Percentiles rank a stretch among this genome's conserved stretches.
These are phyloP conservation scores for Hansenula lynferdii DNA, from an alignment of 1,139 yeast species.

Conservation along the genomic window DNA sequence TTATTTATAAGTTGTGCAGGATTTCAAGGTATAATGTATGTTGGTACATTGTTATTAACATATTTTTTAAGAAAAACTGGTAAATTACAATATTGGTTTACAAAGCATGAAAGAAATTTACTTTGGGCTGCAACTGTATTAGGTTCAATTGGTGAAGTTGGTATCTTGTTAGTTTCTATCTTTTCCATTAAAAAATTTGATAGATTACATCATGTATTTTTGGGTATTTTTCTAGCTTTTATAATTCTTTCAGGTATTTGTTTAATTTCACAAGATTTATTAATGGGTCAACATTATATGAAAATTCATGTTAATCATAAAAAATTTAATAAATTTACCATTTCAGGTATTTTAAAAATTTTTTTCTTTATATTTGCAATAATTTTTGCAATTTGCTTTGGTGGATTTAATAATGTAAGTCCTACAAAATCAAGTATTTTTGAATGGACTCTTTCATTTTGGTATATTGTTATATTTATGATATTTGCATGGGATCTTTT, in stretches of 20 bases:
- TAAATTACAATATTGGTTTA: constrained; percentile 32
- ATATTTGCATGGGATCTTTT: constrained; percentile 67
- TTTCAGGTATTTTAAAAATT: constrained; percentile 49
- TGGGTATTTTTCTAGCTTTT: constrained; percentile 67
- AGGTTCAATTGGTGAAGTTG: constrained; percentile 68
- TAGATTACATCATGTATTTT: constrained; percentile 64
- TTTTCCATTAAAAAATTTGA: constrained; percentile 62
- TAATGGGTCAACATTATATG: constrained; percentile 54
- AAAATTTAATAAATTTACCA: constrained; percentile 37
- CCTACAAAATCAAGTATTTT: constrained; percentile 47
- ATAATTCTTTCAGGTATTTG: constrained; percentile 61
- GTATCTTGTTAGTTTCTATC: constrained; percentile 69
- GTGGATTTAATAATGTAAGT: constrained; percentile 37
- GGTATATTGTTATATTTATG: constrained; percentile 70
- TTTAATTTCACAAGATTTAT: constrained; percentile 53
- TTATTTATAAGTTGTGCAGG: constrained; percentile 77
- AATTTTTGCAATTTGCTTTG: constrained; percentile 68
- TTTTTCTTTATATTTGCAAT: constrained; percentile 70
- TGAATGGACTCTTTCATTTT: constrained; percentile 83
- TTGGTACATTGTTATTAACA: constrained; percentile 43
- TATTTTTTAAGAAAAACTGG: constrained; percentile 21
- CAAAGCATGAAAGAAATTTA: constrained; percentile 29
- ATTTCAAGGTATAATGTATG: constrained; percentile 73
- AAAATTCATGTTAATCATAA: constrained; percentile 21
- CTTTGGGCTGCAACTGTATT: constrained; percentile 28